Base-by-base conservation (phyloP, 352 stramenopile species). In the Synura sp. region DNA sequence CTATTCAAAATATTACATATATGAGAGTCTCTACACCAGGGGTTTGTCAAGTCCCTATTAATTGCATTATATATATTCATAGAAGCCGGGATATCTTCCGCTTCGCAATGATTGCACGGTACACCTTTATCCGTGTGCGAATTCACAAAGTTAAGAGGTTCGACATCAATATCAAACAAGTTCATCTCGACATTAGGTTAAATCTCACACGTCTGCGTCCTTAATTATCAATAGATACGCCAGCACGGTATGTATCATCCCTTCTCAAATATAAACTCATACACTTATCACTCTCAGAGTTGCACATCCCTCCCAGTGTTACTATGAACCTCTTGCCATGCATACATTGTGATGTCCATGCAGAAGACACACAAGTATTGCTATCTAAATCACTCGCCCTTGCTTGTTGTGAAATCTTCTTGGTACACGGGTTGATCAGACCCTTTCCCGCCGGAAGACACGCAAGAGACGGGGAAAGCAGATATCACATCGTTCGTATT, bases 61-160 rank as follows among this genome's bases (percentile, higher is more conserved):
- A 67, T 67, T 67, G 53, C 53, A 67, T 67, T 67, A 67, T 67
- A 67, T 67, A 67, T 67, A 67, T 22, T 67, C 53, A 67, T 67
- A 67, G 53, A 67, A 67, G 53, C 53, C 53, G 53, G 53, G 53
- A 67, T 67, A 67, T 67, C 53, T 67, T 12, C 53, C 53, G 53
- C 53, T 67, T 67, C 53, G 53, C 53, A 67, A 67, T 67, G 53
- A 67, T 27, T 67, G 53, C 53, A 67, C 53, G 53, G 53, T 27
- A 67, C 53, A 67, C 53, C 53, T 67, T 67, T 67, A 67, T 67
- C 53, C 53, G 53, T 67, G 53, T 67, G 53, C 27, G 53, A 67
- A 67, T 67, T 67, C 53, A 67, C 53, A 67, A 67, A 67, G 53
- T 67, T 67, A 67, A 67, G 53, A 67, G 53, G 53, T 67, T 67